Evolutionary conservation across 2,329 filamentous ascomycete species (phyloP), one percentile per base, ranked within the genome.

Genomic region (Aspergillus pseudonomiae): DNA sequence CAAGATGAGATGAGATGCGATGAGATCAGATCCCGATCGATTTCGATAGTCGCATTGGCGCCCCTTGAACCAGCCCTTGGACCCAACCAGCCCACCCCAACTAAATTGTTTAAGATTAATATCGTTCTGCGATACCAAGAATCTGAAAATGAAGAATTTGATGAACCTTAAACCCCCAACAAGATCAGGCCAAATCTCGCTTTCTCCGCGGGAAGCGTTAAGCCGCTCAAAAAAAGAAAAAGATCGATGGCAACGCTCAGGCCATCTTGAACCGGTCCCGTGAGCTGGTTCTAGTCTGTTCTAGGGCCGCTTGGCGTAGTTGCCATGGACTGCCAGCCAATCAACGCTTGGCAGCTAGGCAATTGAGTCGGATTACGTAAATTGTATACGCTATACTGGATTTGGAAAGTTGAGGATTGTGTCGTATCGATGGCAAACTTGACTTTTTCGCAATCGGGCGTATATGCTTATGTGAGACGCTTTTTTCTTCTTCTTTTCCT

Each of bases 271-370:
- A 46, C n/a, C 32, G 45, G 36, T 64, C 64, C 62, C 53, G 39
- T 55, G 57, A 46, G 59, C 34, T 39, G 61, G 57, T 67, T 67
- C 63, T 67, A 56, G 63, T 59, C 36, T 52, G 54, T 67, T 63
- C 65, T 58, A 63, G 59, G 14, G 45, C 28, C 10, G 28, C 41
- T 50, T 62, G 41, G 55, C 26, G 14, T 28, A 7, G 56, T 58
- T 36, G 26, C 26, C 16, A 30, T 48, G n/a, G 24, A n/a, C 28
- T 21, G 39, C 50, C 45, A 50, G 61, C 39, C 56, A 55, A 45
- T 26, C 24, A 57, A 19, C 16, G 26, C 10, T 2, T 19, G 16
- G 28, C 6, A 10, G 28, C 2, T 36, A 6, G n/a, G 26, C 30
- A 14, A 9, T 7, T 2, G 11, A 21, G 1, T 12, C 10, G 26